Percentiles rank a stretch among this genome's conserved stretches.
Conservation (phyloP, 1,284 basidiomycete genomes). For the Vanrija humicola region DNA sequence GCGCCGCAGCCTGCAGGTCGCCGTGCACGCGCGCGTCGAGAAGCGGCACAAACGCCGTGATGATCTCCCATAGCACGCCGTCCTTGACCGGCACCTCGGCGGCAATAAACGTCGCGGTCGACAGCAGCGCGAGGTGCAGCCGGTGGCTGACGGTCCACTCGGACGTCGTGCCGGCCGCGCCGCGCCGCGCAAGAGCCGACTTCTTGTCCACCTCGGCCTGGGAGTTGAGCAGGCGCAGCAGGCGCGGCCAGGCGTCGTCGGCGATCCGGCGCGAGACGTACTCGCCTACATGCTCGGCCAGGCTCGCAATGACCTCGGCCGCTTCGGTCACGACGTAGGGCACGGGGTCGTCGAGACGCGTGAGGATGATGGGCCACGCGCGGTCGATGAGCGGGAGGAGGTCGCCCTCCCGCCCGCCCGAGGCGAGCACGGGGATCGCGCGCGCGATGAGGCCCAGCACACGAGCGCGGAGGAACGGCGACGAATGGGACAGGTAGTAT, state of each 20-base stretch:
- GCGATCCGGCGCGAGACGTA: constrained; percentile 79
- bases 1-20: constrained; percentile 66
- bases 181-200: constrained; percentile 60
- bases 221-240: constrained; percentile 58
- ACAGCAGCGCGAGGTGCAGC: constrained; percentile 66
- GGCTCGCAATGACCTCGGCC: constrained; percentile 62
- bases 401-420: constrained; percentile 55
- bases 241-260: constrained; percentile 85
- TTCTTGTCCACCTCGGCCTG: constrained; percentile 60
- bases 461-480: constrained; percentile 72
- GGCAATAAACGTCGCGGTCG: constrained; percentile 64
- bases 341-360: constrained; percentile 67
- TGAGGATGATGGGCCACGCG: constrained; percentile 84
- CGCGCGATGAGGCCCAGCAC: constrained; percentile 69
- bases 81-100: constrained; percentile 65
- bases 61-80: constrained; percentile 69
- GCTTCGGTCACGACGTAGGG: constrained; percentile 73
- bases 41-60: constrained; percentile 68
- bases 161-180: constrained; percentile 46
- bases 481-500: constrained; percentile 84
- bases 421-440: constrained; percentile 67
- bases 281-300: constrained; percentile 65
- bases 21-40: constrained; percentile 62
- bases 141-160: constrained; percentile 62
- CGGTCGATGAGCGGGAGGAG: constrained; percentile 76